Conservation (phyloP, 306 rosid species). For the Casuarina cunninghamiana region DNA sequence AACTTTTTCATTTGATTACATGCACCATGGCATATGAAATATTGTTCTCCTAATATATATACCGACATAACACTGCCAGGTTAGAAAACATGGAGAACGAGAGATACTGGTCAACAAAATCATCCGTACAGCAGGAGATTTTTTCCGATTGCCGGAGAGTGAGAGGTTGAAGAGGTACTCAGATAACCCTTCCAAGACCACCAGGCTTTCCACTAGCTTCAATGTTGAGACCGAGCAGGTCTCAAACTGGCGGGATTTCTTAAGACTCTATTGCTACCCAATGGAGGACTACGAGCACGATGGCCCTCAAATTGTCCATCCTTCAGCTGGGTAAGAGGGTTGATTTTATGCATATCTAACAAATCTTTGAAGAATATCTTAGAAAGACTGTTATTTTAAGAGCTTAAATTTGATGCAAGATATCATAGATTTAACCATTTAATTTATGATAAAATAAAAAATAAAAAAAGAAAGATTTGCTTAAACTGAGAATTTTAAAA, state of each 20-base stretch:
- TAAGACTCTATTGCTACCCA: slow-evolving; percentile 50
- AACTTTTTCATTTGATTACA: not conserved
- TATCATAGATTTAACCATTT: too few relatives aligned
- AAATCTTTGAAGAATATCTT: too few relatives aligned
- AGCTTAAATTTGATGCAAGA: too few relatives aligned
- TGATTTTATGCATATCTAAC: too few relatives aligned
- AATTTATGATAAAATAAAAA: too few relatives aligned
- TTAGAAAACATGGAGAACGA: slow-evolving; percentile 45
- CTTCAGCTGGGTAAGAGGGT: slow-evolving; percentile 30
- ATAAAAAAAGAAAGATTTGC: too few relatives aligned
- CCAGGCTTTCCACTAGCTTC: slow-evolving; percentile 55
- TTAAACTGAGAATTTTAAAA: too few relatives aligned
- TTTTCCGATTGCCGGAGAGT: slow-evolving; percentile 43
- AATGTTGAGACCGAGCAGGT: slow-evolving; percentile 47
- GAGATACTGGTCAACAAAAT: slow-evolving; percentile 21
- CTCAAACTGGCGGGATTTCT: slow-evolving; percentile 55
- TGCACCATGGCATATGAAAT: too few relatives aligned
- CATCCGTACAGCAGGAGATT: slow-evolving; percentile 33
- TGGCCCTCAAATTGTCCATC: slow-evolving; percentile 54
- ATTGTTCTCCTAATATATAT: not conserved
- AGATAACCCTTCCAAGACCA: slow-evolving; percentile 47
- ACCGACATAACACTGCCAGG: slow-evolving; percentile 17
- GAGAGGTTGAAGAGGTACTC: slow-evolving; percentile 57
- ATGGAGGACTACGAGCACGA: slow-evolving; percentile 35
- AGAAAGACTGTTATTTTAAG: too few relatives aligned